Percentiles rank a stretch among this genome's conserved stretches.
phyloP scores from a whole-genome alignment of 768 basidiomycete genomes.

The Suillus ampliporus region DNA sequence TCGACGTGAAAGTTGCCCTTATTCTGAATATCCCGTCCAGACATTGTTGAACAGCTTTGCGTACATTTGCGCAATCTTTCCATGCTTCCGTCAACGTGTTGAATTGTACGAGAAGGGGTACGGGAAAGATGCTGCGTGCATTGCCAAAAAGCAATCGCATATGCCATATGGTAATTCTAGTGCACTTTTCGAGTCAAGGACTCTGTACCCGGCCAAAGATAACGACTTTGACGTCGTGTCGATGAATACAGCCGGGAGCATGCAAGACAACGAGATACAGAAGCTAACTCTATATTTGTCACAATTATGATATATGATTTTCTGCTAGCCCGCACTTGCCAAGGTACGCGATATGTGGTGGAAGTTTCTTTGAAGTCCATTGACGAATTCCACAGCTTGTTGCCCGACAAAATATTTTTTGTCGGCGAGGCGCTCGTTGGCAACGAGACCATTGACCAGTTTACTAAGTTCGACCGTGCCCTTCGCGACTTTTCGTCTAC shows the following conservation, averaged over 20 bases:
- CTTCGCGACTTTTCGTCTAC: slow-evolving; percentile 89
- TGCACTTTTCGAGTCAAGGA: slow-evolving; percentile 13
- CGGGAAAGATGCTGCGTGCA: slow-evolving; percentile 97
- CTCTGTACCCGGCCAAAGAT: slow-evolving; percentile 65
- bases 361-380: background rate
- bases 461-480: slow-evolving; percentile 95
- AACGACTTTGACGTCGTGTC: slow-evolving; percentile 95
- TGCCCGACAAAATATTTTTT: slow-evolving; percentile 96
- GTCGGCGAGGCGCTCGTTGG: slow-evolving; percentile 98
- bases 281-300: background rate
- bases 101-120: slow-evolving; percentile 97
- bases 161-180: slow-evolving; percentile 75
- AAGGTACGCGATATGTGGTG: slow-evolving; percentile 60
- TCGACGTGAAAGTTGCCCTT: background rate
- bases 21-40: slow-evolving; percentile 43
- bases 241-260: slow-evolving; percentile 96
- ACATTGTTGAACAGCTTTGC: slow-evolving; percentile 96
- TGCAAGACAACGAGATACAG: slow-evolving; percentile 97
- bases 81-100: slow-evolving; percentile 81
- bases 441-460: slow-evolving; percentile 97
- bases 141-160: slow-evolving; percentile 91
- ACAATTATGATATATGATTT: slow-evolving; percentile 12
- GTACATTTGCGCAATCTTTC: slow-evolving; percentile 97
- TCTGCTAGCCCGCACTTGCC: slow-evolving; percentile 84
- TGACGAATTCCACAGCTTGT: slow-evolving; percentile 64